Evolutionary conservation across 306 rosid species (phyloP).

Genomic region (Prosopis cineraria): DNA sequence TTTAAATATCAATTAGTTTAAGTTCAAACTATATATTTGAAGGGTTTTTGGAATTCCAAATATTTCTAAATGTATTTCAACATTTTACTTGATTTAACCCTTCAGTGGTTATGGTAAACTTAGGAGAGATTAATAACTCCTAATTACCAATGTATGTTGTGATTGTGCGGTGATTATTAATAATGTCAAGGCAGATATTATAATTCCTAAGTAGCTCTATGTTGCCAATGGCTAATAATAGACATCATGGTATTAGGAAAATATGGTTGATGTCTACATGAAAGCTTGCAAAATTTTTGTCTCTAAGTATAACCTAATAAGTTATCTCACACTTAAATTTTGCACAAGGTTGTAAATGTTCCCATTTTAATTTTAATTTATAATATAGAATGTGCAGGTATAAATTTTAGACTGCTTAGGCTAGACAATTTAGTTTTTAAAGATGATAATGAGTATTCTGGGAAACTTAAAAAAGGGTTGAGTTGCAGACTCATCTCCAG

Average conservation of each 20-base stretch:
- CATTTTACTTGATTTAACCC: no score
- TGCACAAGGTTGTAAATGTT: constrained; percentile 10
- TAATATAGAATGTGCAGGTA: constrained; percentile 60
- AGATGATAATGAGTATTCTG: constrained; percentile 51
- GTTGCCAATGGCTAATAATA: constrained; percentile 26
- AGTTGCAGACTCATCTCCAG: constrained; percentile 19
- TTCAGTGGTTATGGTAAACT: no score
- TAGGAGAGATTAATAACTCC: no score
- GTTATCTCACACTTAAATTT: constrained; percentile 42
- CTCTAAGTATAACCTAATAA: constrained; percentile 59
- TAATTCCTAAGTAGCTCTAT: constrained; percentile 16
- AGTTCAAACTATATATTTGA: no score
- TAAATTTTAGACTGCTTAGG: constrained; percentile 95
- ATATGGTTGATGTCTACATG: constrained; percentile 52
- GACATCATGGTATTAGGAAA: constrained; percentile 66
- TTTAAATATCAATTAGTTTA: no score
- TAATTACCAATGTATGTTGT: no score
- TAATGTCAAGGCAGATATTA: no score
- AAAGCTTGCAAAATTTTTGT: constrained; percentile 69
- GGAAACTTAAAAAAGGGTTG: constrained; percentile 65
- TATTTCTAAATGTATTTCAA: no score
- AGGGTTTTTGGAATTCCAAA: no score
- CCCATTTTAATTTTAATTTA: constrained; percentile 35
- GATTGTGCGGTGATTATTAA: no score
- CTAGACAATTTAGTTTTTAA: constrained; percentile 68